These are phyloP conservation scores for Aulographum hederae DNA, from an alignment of 2,329 filamentous ascomycete genomes.

Conservation along the genomic window DNA sequence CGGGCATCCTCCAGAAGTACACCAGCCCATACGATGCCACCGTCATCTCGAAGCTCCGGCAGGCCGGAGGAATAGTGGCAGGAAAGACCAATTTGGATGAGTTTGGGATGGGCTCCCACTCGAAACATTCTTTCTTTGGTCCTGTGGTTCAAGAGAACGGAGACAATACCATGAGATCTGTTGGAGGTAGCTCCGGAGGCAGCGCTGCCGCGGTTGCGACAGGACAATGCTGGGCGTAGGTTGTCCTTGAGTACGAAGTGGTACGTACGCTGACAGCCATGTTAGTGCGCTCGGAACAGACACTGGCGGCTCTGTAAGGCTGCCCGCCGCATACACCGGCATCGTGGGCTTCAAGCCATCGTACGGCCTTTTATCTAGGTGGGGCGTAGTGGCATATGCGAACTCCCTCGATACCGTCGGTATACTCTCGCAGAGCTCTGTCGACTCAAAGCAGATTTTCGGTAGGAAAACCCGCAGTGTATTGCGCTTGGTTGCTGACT, in stretches of 20 bases:
- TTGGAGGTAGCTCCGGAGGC: slow-evolving; percentile 82
- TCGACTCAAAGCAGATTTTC: slow-evolving; percentile 26
- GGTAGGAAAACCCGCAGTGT: slow-evolving; percentile 11
- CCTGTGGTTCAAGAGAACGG: slow-evolving; percentile 28
- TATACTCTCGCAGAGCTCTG: slow-evolving; percentile 40
- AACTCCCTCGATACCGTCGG: slow-evolving; percentile 88
- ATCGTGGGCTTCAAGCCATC: slow-evolving; percentile 79
- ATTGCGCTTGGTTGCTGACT: too few relatives aligned
- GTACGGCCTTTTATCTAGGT: slow-evolving; percentile 71
- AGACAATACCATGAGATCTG: slow-evolving; percentile 34
- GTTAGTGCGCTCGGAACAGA: slow-evolving; percentile 68
- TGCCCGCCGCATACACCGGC: slow-evolving; percentile 76
- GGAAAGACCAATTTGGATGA: slow-evolving; percentile 91
- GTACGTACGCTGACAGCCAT: too few relatives aligned
- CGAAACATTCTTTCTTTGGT: slow-evolving; percentile 48
- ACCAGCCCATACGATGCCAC: slow-evolving; percentile 67
- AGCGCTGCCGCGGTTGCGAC: slow-evolving; percentile 70
- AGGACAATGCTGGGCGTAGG: slow-evolving; percentile 39
- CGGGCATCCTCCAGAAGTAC: slow-evolving; percentile 49
- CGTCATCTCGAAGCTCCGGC: slow-evolving; percentile 49
- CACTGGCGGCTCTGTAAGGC: slow-evolving; percentile 72
- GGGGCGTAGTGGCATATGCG: slow-evolving; percentile 77
- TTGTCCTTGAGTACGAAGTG: too few relatives aligned
- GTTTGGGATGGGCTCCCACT: slow-evolving; percentile 88
- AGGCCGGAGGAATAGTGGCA: slow-evolving; percentile 42